Evolutionary conservation across 345 rosid species (phyloP), one percentile per base, ranked within the genome.

Genomic region (Bretschneidera sinensis): DNA sequence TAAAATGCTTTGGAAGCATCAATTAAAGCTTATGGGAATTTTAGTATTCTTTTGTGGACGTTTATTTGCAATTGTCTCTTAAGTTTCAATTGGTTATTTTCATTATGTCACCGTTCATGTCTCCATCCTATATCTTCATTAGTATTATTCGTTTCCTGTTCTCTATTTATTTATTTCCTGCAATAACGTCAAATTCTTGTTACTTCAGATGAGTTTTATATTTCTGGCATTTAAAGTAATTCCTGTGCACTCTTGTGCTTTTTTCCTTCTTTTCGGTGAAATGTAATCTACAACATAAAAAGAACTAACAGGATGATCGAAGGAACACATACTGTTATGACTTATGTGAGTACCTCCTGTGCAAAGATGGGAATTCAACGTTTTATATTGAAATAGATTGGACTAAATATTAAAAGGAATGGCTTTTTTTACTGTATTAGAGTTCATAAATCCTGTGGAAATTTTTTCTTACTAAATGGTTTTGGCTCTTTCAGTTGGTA

Each of bases 401-500:
- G 0, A 6, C 21, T 24, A 21, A 6, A 23, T 10, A 7, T 23
- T 2, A n/a, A 13, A 19, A 60, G 48, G 48, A 74, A 11, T 48
- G 25, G 45, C 17, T 57, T n/a, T n/a, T n/a, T 34, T 22, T n/a
- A 33, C 15, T 25, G 35, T 33, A 16, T 18, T 9, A 14, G 31
- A 49, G 59, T 54, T 35, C 17, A 43, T 51, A 33, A 13, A 34
- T 52, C 25, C n/a, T 17, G n/a, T 23, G 24, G 49, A 31, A 53
- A 24, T 19, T n/a, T 55, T 19, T 64, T 57, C n/a, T 54, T 19
- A 47, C 35, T 51, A 21, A 24, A 47, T 51, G 23, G 17, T 17
- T 63, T 28, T n/a, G 21, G 23, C 34, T 56, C n/a, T n/a, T 28
- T 19, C 50, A 24, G 25, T 52, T 62, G 22, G 39, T n/a, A 17